Base-by-base conservation (phyloP, 2,329 filamentous ascomycete species). In the Phaeophleospora eucalypticola region DNA sequence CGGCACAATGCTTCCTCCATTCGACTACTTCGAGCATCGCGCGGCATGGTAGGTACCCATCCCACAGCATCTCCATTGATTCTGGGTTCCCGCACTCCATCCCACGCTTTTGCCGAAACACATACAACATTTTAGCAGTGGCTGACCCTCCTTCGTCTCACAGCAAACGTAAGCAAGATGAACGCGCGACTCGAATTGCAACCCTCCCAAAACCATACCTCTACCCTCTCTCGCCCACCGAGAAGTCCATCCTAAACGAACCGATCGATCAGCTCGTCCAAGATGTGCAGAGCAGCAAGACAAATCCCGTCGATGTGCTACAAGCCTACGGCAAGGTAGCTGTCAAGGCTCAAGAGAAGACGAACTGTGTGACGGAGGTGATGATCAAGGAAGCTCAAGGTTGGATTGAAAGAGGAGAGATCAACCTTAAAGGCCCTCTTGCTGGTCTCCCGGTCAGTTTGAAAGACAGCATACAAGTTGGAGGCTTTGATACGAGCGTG, bases 351-450 rank as follows among this genome's bases (percentile, higher is more conserved):
- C 91, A 96, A 29, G 78, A 84, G 52, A 85, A 85, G 69, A 95
- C 89, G 2, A 96, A 96, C 66, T 94, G 88, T 62, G 70, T 94
- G 10, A 96, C 91, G 0, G 90, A 96, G 69, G 74, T 96, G 46
- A 80, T 96, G 71, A 78, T 96, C 32, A 75, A 80, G 0, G 83
- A 84, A 45, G 88, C 89, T 0, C 87, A 95, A 68, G 68, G 73
- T 44, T 95, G 89, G 88, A 62, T 70, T 7, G 65, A 74, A 12
- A 68, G 75, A 20, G 74, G 72, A 17, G 71, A 77, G 12, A 69
- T 83, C 64, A 89, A 95, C 63, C 70, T 91, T 24, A 79, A 86
- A 59, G 89, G 89, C 0, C 88, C 90, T 1, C 71, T 96, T 24
- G 89, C 90, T 1, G 90, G 90, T 14, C 86, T 96, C 40, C 89